phyloP scores from a whole-genome alignment of 2,329 filamentous ascomycete species.

The Paraphoma chrysanthemicola region DNA sequence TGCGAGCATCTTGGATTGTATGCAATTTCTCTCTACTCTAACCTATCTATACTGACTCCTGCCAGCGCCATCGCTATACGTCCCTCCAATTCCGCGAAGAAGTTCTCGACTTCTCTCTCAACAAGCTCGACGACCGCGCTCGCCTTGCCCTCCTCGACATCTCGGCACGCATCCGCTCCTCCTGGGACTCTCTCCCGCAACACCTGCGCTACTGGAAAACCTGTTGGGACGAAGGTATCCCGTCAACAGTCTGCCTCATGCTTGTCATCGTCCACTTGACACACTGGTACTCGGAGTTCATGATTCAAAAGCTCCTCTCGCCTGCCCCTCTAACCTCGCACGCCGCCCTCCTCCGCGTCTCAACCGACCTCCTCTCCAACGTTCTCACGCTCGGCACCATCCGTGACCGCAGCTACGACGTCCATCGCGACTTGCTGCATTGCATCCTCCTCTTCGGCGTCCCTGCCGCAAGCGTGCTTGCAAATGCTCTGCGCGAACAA shows the following conservation, averaged over 20 bases:
- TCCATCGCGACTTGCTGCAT: constrained; percentile 39
- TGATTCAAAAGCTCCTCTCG: constrained; percentile 43
- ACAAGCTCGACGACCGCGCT: constrained; percentile 26
- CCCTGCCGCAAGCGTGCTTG: constrained; percentile 36
- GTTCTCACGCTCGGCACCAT: constrained; percentile 35
- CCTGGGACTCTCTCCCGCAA: constrained; percentile 35
- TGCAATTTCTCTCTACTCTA: not conserved
- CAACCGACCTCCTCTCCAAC: constrained; percentile 35
- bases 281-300: constrained; percentile 46
- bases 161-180: constrained; percentile 32
- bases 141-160: constrained; percentile 36
- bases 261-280: constrained; percentile 40
- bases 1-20: constrained; percentile 38
- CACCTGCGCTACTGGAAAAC: constrained; percentile 40
- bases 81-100: constrained; percentile 39
- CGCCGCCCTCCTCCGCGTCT: constrained; percentile 30
- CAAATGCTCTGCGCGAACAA: constrained; percentile 38
- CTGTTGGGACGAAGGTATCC: constrained; percentile 36
- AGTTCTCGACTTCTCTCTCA: constrained; percentile 38
- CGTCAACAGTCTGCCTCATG: constrained; percentile 41
- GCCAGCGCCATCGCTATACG: constrained; percentile 31
- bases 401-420: constrained; percentile 40
- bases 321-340: constrained; percentile 32
- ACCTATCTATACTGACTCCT: not conserved
- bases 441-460: constrained; percentile 39